phyloP scores from a whole-genome alignment of 164 flowering plant species.

The Piper longum region DNA sequence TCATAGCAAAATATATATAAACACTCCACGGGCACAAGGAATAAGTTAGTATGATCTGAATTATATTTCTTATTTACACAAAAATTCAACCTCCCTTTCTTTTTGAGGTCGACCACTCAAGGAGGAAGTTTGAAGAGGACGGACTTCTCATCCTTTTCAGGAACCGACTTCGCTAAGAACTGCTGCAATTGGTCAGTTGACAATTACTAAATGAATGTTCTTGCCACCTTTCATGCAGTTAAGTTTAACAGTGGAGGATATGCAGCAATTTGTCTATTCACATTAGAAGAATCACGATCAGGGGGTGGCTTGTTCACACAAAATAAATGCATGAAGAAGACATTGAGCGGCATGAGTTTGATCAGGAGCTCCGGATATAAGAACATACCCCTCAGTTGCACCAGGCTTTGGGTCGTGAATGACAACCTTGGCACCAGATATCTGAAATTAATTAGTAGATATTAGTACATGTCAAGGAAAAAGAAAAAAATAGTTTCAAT shows the following conservation, averaged over 20 bases:
- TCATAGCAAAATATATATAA: no score
- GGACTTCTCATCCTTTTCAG: no score
- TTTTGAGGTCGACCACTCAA: background rate
- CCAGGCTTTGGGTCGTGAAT: constrained; percentile 37
- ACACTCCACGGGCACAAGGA: background rate
- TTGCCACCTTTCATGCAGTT: background rate
- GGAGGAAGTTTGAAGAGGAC: no score
- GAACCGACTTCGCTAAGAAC: background rate
- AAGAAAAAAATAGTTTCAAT: no score
- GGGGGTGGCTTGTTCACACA: constrained; percentile 11
- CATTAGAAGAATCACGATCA: constrained; percentile 1
- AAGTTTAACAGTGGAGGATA: background rate
- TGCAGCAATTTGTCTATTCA: background rate
- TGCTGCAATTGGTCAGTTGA: background rate
- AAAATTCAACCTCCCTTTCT: background rate
- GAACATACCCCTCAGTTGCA: constrained; percentile 25
- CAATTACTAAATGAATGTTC: no score
- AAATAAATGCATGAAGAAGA: constrained; percentile 47
- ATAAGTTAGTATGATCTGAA: background rate
- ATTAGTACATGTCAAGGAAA: background rate
- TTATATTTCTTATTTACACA: background rate
- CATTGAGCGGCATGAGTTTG: constrained; percentile 33
- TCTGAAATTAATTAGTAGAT: constrained; percentile 12
- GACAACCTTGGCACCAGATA: constrained; percentile 37
- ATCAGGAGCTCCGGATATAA: constrained; percentile 35